Evolutionary conservation across 345 rosid species (phyloP).

Genomic region (Brassica carinata): DNA sequence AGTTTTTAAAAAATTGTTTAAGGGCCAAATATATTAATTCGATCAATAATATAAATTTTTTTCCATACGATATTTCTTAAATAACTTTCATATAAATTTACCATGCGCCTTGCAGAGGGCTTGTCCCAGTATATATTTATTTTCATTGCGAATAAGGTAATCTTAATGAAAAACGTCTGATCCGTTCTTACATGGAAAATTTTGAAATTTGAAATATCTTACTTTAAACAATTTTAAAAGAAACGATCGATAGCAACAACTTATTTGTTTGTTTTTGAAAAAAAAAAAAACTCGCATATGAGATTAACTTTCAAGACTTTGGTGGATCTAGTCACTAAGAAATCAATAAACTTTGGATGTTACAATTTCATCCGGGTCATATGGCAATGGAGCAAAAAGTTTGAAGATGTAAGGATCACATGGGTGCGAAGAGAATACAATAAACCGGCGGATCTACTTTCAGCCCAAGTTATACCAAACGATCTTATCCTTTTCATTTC

Average conservation of each 20-base stretch:
- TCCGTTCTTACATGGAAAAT: neutral
- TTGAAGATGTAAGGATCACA: neutral
- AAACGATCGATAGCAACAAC: neutral
- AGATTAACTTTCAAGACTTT: neutral
- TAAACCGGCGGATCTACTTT: neutral
- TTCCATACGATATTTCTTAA: too few relatives aligned
- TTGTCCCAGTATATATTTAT: neutral
- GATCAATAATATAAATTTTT: too few relatives aligned
- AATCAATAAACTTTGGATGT: neutral
- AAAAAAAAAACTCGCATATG: neutral
- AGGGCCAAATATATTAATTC: too few relatives aligned
- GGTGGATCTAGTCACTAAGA: neutral
- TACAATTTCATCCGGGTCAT: neutral
- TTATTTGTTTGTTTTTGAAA: neutral
- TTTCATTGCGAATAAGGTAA: neutral
- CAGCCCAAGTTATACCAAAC: neutral
- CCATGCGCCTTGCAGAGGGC: too few relatives aligned
- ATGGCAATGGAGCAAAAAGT: neutral
- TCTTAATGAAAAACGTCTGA: conserved; percentile 8
- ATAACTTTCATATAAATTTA: too few relatives aligned
- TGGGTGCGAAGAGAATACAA: neutral
- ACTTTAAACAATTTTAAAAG: neutral
- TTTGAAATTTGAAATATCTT: neutral
- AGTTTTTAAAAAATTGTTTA: too few relatives aligned
- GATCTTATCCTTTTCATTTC: too few relatives aligned